Conservation (phyloP, 306 rosid genomes). For the Prunus persica region DNA sequence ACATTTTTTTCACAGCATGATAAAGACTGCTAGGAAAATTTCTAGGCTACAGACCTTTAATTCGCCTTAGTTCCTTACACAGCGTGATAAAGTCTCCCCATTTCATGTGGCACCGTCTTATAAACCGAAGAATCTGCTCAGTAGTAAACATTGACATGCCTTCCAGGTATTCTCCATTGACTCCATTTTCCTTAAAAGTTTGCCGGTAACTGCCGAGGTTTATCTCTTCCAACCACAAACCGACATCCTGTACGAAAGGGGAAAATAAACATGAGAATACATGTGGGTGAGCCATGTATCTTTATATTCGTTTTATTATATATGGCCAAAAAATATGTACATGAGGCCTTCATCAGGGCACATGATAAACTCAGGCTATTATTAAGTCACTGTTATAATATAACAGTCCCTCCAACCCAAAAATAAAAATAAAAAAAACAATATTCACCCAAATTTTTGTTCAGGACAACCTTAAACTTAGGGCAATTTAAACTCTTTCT, state of each 20-base stretch:
- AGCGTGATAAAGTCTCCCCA: constrained; percentile 98
- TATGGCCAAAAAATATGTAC: not conserved
- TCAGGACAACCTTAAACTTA: not conserved
- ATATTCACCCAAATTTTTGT: not conserved
- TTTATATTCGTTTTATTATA: not conserved
- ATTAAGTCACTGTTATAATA: not conserved
- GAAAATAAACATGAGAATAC: constrained; percentile 17
- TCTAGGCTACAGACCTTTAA: constrained; percentile 60
- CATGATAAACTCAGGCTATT: constrained; percentile 1
- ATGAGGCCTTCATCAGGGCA: not conserved
- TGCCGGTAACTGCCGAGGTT: constrained; percentile 88
- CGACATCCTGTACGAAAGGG: constrained; percentile 76
- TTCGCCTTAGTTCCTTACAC: constrained; percentile 96
- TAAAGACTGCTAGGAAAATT: not conserved
- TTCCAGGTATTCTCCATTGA: constrained; percentile 97
- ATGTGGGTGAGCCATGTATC: not conserved
- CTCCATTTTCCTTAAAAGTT: constrained; percentile 89
- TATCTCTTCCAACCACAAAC: constrained; percentile 96
- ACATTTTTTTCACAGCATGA: not conserved
- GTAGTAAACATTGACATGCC: constrained; percentile 99
- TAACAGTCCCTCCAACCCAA: not conserved
- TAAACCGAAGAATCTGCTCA: constrained; percentile 96
- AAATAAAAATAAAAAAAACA: no score
- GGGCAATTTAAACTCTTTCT: not conserved
- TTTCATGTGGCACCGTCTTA: constrained; percentile 97